Evolutionary conservation across 108 stramenopile genomes (phyloP).

Genomic region (Nannochloropsis granulata): DNA sequence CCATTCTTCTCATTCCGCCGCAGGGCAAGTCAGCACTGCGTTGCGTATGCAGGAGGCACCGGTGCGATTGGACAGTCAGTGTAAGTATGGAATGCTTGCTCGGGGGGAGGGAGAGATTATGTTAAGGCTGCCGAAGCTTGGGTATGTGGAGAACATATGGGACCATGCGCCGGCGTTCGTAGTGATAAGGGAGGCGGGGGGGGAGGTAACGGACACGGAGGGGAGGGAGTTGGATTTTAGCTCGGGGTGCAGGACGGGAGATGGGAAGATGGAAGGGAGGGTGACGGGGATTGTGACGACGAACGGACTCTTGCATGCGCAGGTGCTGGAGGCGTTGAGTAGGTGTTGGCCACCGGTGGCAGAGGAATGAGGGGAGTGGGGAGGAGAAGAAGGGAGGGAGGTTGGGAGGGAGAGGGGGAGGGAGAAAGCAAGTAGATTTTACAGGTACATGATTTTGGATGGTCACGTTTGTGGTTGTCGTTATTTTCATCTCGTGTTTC

Average conservation of each 20-base stretch:
- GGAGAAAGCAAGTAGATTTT: no score
- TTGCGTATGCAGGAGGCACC: slow-evolving; percentile 8
- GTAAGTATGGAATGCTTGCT: slow-evolving; percentile 59
- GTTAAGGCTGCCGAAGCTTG: slow-evolving; percentile 13
- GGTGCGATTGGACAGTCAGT: slow-evolving; percentile 55
- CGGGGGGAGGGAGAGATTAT: slow-evolving; percentile 38
- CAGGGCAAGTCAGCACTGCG: slow-evolving; percentile 5
- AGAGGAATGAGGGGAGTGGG: no score
- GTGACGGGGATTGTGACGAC: slow-evolving; percentile 1
- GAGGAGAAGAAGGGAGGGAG: no score
- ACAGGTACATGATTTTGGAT: no score
- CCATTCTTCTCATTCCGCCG: slow-evolving; percentile 11
- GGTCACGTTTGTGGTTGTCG: no score
- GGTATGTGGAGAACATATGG: slow-evolving; percentile 67
- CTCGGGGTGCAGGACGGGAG: slow-evolving; percentile 9
- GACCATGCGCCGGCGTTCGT: slow-evolving; percentile 58
- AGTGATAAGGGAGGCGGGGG: slow-evolving; percentile 56
- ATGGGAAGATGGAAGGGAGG: not conserved
- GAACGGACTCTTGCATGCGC: not conserved
- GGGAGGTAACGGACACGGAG: slow-evolving; percentile 50
- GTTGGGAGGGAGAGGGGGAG: no score
- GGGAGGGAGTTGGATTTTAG: slow-evolving; percentile 54
- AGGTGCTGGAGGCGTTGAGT: not conserved
- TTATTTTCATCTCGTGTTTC: no score
- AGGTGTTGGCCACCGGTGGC: not conserved